These are phyloP conservation scores for Hypoxylon sp. DNA, from an alignment of 2,329 filamentous ascomycete genomes.

Conservation along the genomic window DNA sequence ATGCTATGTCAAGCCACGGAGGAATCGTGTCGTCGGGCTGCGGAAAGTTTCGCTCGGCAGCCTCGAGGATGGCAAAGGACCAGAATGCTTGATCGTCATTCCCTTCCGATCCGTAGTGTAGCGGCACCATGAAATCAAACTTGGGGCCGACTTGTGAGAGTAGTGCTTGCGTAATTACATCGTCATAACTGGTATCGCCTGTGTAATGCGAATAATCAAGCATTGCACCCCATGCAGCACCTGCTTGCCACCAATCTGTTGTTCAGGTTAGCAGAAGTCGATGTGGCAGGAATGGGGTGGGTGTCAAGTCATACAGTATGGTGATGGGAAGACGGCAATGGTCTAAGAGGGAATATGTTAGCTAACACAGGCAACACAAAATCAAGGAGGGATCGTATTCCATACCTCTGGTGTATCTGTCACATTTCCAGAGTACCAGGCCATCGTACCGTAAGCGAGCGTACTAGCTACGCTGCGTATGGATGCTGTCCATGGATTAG, in stretches of 20 bases:
- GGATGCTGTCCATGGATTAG: conserved; percentile 60
- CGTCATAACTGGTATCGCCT: conserved; percentile 70
- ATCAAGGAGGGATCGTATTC: neutral
- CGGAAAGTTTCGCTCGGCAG: conserved; percentile 76
- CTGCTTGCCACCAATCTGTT: conserved; percentile 72
- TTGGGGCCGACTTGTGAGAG: conserved; percentile 67
- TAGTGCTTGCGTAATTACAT: conserved; percentile 68
- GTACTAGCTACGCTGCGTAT: conserved; percentile 71
- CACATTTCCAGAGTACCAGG: conserved; percentile 72
- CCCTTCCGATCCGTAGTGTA: conserved; percentile 70
- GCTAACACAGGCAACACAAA: neutral
- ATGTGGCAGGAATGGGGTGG: conserved; percentile 57
- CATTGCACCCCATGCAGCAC: conserved; percentile 74
- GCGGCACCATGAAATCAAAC: conserved; percentile 69
- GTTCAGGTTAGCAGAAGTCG: conserved; percentile 38
- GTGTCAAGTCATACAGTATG: conserved; percentile 62
- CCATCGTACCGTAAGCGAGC: conserved; percentile 70
- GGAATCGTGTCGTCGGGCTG: conserved; percentile 68
- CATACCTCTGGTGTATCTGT: conserved; percentile 61
- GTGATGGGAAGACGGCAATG: conserved; percentile 71
- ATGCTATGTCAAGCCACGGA: conserved; percentile 73
- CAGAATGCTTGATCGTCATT: conserved; percentile 84
- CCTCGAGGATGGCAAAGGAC: conserved; percentile 74
- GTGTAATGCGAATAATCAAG: conserved; percentile 78
- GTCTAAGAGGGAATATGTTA: conserved; percentile 53